These are phyloP conservation scores for Phytomonas sp. DNA, from an alignment of 208 protist genomes.

Conservation along the genomic window DNA sequence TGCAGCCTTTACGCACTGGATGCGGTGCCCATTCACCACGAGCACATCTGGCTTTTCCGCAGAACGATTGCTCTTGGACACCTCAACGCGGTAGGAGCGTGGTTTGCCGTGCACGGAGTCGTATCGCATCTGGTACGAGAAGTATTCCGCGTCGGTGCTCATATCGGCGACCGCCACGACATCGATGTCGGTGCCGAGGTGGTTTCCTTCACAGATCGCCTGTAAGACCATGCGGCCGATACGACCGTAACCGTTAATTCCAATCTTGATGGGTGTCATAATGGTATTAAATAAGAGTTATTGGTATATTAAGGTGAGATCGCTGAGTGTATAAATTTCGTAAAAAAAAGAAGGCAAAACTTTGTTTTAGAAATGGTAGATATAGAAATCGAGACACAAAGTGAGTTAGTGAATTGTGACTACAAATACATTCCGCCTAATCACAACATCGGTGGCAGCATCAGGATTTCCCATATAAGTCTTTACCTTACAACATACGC, in stretches of 20 bases:
- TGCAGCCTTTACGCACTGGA: constrained; percentile 69
- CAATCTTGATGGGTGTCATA: constrained; percentile 78
- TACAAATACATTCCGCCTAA: background rate
- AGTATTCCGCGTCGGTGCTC: constrained; percentile 95
- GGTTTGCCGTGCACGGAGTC: constrained; percentile 95
- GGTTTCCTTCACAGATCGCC: constrained; percentile 57
- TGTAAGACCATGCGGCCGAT: constrained; percentile 98
- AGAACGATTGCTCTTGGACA: constrained; percentile 56
- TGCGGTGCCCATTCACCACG: constrained; percentile 74
- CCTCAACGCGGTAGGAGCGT: constrained; percentile 54
- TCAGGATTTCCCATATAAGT: background rate
- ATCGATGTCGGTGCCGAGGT: constrained; percentile 72
- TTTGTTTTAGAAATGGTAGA: background rate
- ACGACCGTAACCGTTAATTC: constrained; percentile 98
- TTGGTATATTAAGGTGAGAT: constrained; percentile 3
- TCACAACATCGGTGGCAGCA: background rate
- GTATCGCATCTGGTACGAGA: constrained; percentile 95
- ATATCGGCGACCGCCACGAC: constrained; percentile 96
- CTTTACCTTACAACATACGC: background rate
- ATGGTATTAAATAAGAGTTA: background rate
- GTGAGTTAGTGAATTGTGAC: background rate
- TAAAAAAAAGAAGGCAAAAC: background rate
- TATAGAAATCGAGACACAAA: background rate
- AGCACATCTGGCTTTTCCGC: constrained; percentile 54
- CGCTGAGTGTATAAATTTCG: background rate